A percentile compares a stretch with the other conserved stretches of the same genome.
Evolutionary conservation across 2,329 filamentous ascomycete species (phyloP).

Genomic region (Pyrenophora seminiperda): DNA sequence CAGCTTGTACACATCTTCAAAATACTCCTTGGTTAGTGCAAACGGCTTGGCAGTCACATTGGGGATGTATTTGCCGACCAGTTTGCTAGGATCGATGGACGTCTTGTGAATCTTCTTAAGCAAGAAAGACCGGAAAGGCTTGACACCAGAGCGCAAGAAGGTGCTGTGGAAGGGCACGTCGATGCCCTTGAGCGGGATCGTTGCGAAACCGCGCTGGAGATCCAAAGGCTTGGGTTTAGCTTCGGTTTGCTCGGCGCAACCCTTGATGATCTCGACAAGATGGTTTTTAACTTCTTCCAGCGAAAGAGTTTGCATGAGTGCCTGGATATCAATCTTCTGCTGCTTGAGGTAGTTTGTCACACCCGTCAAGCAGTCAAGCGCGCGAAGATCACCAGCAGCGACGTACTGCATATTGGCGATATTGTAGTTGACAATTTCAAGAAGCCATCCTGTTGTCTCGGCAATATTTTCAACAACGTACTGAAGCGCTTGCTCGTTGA

Average conservation of each 20-base stretch:
- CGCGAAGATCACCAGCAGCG: slow-evolving; percentile 68
- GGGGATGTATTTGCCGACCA: slow-evolving; percentile 98
- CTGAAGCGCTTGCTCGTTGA: slow-evolving; percentile 95
- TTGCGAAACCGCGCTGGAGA: slow-evolving; percentile 93
- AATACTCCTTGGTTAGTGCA: slow-evolving; percentile 96
- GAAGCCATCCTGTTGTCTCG: slow-evolving; percentile 90
- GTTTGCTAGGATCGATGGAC: slow-evolving; percentile 93
- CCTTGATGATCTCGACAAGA: slow-evolving; percentile 86
- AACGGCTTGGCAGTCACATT: slow-evolving; percentile 98
- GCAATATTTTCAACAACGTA: slow-evolving; percentile 96
- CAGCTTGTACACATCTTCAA: slow-evolving; percentile 95
- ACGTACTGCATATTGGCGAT: slow-evolving; percentile 74
- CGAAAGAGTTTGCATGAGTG: slow-evolving; percentile 82
- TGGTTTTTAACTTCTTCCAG: slow-evolving; percentile 91
- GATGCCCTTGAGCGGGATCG: slow-evolving; percentile 94
- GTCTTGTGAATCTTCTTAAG: slow-evolving; percentile 99
- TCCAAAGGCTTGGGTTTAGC: slow-evolving; percentile 87
- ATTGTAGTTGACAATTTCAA: slow-evolving; percentile 98
- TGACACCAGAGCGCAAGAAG: slow-evolving; percentile 95
- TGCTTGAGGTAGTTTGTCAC: slow-evolving; percentile 95
- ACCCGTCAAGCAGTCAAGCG: slow-evolving; percentile 70
- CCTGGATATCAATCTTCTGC: slow-evolving; percentile 96
- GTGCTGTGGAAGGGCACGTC: slow-evolving; percentile 99
- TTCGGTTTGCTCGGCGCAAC: slow-evolving; percentile 83
- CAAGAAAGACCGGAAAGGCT: slow-evolving; percentile 97